These are phyloP conservation scores for Rutstroemia sp. DNA, from an alignment of 2,329 filamentous ascomycete species.

Conservation along the genomic window DNA sequence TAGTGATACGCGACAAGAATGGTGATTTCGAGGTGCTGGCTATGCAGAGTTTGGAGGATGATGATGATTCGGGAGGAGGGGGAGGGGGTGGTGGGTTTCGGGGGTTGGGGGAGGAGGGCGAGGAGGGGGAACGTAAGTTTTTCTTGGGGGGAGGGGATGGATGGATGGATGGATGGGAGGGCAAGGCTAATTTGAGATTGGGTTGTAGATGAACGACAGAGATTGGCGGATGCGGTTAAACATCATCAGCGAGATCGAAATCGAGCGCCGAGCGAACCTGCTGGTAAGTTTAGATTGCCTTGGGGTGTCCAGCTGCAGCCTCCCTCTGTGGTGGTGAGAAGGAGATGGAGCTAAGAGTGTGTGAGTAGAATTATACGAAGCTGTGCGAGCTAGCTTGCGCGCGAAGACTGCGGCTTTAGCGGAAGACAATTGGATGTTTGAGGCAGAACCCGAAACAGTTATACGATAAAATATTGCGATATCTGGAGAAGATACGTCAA, in stretches of 20 bases:
- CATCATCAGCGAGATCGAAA: conserved; percentile 51
- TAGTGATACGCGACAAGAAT: conserved; percentile 55
- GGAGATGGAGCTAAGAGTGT: neutral
- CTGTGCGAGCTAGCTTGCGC: conserved; percentile 61
- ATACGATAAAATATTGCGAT: conserved; percentile 11
- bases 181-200: conserved; percentile 28
- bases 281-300: conserved; percentile 42
- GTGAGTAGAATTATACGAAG: conserved; percentile 56
- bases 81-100: conserved; percentile 16
- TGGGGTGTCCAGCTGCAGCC: neutral
- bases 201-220: conserved; percentile 48
- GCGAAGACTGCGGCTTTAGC: conserved; percentile 66
- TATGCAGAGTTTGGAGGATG: conserved; percentile 41
- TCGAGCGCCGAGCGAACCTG: conserved; percentile 52
- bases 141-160: too few relatives aligned
- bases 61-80: neutral
- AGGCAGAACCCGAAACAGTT: conserved; percentile 36
- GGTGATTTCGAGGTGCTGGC: conserved; percentile 55
- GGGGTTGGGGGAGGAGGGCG: conserved; percentile 35
- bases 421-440: conserved; percentile 90
- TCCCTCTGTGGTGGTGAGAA: neutral
- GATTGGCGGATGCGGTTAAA: conserved; percentile 52
- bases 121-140: conserved; percentile 41
- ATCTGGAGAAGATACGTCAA: neutral
- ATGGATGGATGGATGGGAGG: conserved; percentile 44